Conservation (phyloP, 495 filamentous ascomycete genomes). For the Corynascus novoguineensis region DNA sequence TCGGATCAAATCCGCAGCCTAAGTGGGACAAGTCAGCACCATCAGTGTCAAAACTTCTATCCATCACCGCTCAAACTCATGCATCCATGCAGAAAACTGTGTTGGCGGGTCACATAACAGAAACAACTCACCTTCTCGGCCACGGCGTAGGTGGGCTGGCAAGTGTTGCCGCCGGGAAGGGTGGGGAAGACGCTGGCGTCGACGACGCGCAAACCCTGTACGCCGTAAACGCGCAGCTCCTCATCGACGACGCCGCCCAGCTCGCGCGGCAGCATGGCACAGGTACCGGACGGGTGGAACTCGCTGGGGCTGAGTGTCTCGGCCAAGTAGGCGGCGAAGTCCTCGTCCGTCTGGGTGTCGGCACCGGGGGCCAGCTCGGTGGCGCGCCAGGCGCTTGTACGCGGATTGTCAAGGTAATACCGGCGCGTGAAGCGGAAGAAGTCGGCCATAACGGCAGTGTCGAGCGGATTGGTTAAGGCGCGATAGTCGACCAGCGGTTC, state of each 20-base stretch:
- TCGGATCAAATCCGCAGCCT: conserved; percentile 21
- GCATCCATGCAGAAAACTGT: too few species aligned
- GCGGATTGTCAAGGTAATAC: conserved; percentile 36
- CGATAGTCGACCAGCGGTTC: conserved; percentile 46
- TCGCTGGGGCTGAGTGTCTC: conserved; percentile 34
- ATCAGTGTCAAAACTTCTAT: background rate
- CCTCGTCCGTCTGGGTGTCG: conserved; percentile 28
- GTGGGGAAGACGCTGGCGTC: conserved; percentile 41
- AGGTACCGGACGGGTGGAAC: conserved; percentile 41
- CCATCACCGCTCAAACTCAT: background rate
- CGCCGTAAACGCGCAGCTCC: conserved; percentile 39
- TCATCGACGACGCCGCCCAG: conserved; percentile 49
- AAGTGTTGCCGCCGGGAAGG: conserved; percentile 38
- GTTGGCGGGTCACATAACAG: too few species aligned
- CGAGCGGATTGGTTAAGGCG: conserved; percentile 45
- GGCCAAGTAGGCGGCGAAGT: conserved; percentile 28
- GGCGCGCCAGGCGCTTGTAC: conserved; percentile 20
- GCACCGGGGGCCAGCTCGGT: conserved; percentile 30
- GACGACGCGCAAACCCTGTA: conserved; percentile 35
- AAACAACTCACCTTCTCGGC: conserved; percentile 36
- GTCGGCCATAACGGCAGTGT: conserved; percentile 39
- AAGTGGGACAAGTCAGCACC: background rate
- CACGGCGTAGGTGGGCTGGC: conserved; percentile 40
- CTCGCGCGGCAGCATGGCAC: conserved; percentile 46
- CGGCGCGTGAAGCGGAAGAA: conserved; percentile 37